Percentiles rank a stretch among this genome's conserved stretches.
Evolutionary conservation across 1,284 basidiomycete genomes (phyloP).

Genomic region (Ganoderma multipileum): DNA sequence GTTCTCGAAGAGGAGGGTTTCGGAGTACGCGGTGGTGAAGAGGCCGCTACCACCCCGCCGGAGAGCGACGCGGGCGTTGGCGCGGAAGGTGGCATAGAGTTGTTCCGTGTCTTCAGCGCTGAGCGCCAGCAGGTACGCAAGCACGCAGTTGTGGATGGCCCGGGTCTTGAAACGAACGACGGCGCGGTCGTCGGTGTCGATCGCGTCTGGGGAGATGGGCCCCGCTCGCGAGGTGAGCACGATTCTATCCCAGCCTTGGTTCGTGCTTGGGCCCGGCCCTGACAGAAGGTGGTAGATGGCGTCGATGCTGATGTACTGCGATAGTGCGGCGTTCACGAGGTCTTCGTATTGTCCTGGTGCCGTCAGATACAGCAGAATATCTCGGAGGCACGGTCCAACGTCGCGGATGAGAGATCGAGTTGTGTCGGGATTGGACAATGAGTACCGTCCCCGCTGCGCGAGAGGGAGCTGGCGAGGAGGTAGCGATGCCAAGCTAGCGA

Average conservation of each 20-base stretch:
- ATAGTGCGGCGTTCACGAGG: neutral
- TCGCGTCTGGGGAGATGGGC: neutral
- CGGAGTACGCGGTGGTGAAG: neutral
- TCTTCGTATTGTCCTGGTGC: neutral
- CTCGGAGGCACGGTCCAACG: neutral
- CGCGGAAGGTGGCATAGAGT: neutral
- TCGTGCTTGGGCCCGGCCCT: neutral
- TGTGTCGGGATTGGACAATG: neutral
- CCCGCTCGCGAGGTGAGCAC: neutral
- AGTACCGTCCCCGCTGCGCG: neutral
- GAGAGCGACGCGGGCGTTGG: neutral
- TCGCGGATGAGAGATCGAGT: neutral
- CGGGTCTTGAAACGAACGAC: neutral
- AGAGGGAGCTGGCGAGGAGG: neutral
- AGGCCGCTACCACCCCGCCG: no score
- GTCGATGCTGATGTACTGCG: neutral
- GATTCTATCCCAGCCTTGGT: neutral
- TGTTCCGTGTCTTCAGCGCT: neutral
- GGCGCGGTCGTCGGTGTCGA: neutral
- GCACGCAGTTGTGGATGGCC: neutral
- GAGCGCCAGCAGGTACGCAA: neutral
- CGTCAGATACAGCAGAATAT: neutral
- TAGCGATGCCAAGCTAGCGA: neutral
- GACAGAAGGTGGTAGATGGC: neutral
- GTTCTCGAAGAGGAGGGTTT: neutral